Conservation (phyloP, 257 asterid genomes). For the Solanum paucissectum region DNA sequence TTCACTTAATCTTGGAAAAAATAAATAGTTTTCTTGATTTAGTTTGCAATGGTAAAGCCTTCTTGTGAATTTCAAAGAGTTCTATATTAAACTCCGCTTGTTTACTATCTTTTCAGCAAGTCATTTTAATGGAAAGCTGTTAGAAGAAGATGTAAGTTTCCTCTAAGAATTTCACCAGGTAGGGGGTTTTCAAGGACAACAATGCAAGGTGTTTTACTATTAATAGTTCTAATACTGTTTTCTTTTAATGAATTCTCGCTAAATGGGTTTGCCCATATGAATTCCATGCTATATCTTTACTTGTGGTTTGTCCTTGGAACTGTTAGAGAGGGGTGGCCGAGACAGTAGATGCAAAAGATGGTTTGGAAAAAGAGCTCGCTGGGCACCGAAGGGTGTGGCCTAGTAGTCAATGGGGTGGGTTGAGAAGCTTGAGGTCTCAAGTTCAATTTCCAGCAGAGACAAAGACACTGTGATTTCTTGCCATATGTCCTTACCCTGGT, state of each 20-base stretch:
- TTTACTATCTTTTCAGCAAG: background rate
- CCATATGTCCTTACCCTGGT: background rate
- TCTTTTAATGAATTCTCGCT: background rate
- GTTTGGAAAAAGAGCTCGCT: background rate
- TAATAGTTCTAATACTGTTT: background rate
- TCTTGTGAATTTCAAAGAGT: background rate
- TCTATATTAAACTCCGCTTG: background rate
- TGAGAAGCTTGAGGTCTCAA: background rate
- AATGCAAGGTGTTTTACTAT: background rate
- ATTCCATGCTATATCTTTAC: background rate
- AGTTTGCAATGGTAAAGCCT: background rate
- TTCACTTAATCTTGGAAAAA: background rate
- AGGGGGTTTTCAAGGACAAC: background rate
- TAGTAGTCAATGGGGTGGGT: background rate
- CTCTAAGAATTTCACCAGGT: background rate
- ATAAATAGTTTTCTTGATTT: background rate
- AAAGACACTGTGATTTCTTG: background rate
- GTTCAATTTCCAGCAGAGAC: background rate
- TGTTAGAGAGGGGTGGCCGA: background rate
- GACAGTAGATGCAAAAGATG: background rate
- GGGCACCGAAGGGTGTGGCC: background rate
- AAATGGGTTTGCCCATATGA: background rate
- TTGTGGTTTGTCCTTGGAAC: background rate
- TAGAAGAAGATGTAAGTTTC: background rate
- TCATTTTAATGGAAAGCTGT: background rate